Percentiles rank a stretch among this genome's conserved stretches.
phyloP scores from a whole-genome alignment of 352 stramenopile genomes.

The Globisporangium polare region DNA sequence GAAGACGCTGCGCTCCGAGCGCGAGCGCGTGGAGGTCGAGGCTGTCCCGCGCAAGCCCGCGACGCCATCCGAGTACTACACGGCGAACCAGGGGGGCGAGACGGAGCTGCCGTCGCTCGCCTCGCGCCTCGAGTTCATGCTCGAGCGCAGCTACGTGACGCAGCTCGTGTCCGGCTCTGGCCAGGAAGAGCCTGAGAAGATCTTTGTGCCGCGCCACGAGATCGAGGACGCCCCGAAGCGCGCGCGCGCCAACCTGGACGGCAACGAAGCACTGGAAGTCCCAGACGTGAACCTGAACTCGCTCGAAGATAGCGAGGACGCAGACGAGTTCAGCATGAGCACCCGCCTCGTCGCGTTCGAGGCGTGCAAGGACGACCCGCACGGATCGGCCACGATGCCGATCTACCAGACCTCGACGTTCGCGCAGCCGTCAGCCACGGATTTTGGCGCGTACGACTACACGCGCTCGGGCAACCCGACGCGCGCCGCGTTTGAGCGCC shows the following conservation, averaged over 20 bases:
- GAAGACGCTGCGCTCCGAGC: conserved; percentile 64
- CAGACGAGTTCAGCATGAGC: conserved; percentile 59
- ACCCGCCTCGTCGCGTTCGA: conserved; percentile 79
- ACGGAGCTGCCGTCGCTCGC: conserved; percentile 29
- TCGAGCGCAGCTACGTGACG: conserved; percentile 84
- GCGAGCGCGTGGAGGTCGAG: conserved; percentile 34
- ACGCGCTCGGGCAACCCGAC: conserved; percentile 93
- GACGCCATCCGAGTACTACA: conserved; percentile 22
- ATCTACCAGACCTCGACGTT: conserved; percentile 93
- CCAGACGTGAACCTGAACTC: conserved; percentile 31
- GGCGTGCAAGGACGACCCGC: conserved; percentile 84
- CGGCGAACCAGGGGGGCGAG: conserved; percentile 35
- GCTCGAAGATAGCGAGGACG: conserved; percentile 27
- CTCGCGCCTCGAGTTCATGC: conserved; percentile 73
- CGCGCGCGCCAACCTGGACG: conserved; percentile 64
- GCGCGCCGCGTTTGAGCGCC: conserved; percentile 88
- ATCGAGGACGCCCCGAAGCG: conserved; percentile 40
- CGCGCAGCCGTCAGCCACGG: conserved; percentile 81
- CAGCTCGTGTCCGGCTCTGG: conserved; percentile 70
- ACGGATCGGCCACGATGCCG: conserved; percentile 88
- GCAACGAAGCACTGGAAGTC: conserved; percentile 59
- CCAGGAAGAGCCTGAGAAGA: conserved; percentile 60
- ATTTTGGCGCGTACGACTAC: conserved; percentile 94
- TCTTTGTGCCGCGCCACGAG: conserved; percentile 73
- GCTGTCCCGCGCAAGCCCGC: conserved; percentile 12